These are phyloP conservation scores for Malus asiatica DNA, from an alignment of 306 rosid species.

Conservation along the genomic window DNA sequence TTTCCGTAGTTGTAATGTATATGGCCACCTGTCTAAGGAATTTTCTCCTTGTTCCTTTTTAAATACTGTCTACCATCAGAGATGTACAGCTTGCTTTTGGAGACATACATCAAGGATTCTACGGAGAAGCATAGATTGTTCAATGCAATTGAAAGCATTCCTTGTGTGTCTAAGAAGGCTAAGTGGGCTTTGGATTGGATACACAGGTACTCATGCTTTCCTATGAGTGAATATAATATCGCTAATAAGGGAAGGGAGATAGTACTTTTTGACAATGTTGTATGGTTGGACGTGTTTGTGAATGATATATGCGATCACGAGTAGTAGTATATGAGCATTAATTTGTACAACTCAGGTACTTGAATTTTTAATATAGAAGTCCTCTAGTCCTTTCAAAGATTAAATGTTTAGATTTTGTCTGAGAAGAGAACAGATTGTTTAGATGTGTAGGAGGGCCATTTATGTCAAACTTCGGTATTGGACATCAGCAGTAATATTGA, in stretches of 20 bases:
- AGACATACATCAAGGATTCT: constrained; percentile 81
- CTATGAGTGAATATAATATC: not conserved
- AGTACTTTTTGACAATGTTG: not conserved
- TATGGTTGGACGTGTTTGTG: not conserved
- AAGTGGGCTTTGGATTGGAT: constrained; percentile 90
- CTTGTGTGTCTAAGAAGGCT: constrained; percentile 81
- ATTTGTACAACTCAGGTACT: not conserved
- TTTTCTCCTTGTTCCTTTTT: constrained; percentile 16
- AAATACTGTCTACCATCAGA: constrained; percentile 35
- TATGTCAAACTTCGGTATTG: not conserved
- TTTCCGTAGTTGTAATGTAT: constrained; percentile 8
- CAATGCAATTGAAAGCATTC: constrained; percentile 73
- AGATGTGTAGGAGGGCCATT: not conserved
- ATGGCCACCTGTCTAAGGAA: constrained; percentile 14
- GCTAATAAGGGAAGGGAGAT: not conserved
- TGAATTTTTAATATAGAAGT: not conserved
- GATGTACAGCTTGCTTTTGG: constrained; percentile 92
- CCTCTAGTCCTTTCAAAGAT: not conserved
- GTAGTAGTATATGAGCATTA: not conserved
- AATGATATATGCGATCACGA: not conserved
- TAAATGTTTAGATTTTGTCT: not conserved
- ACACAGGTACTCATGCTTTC: constrained; percentile 38
- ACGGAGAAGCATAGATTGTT: constrained; percentile 74
- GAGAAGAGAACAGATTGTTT: not conserved
- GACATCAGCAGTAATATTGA: not conserved